Evolutionary conservation across 2,329 filamentous ascomycete species (phyloP), one percentile per base, ranked within the genome.

Genomic region (Aureobasidium sp.): DNA sequence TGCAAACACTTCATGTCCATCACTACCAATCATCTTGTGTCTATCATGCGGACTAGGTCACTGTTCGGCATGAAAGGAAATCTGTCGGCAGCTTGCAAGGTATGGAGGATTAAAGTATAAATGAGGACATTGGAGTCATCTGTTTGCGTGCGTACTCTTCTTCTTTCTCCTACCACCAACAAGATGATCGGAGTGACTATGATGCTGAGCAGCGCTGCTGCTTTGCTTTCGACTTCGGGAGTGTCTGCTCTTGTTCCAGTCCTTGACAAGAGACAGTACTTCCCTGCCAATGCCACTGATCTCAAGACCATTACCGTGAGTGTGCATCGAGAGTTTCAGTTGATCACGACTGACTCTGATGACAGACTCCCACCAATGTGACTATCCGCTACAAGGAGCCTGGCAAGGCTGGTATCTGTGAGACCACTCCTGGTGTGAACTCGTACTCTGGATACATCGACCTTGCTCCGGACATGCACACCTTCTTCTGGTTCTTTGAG

Each of bases 401-500:
- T 9, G 83, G 81, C 6, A 75, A 77, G 42, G 74, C 73, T 23
- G 80, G 81, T 2, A 77, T 86, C 38, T 86, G 84, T 68, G 84
- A 86, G 74, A 86, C 83, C 0, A 86, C 84, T 1, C 81, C 81
- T 3, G 84, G 84, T 9, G 84, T 86, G 45, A 81, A 83, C 55
- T 82, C 80, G 2, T 86, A 85, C 69, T 77, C 79, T 50, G 83
- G 81, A 45, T 82, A 76, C 63, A 71, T 77, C 20, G 69, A 75
- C 58, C 60, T 77, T 1, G 69, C 73, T 5, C 68, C 70, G 8
- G 73, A 77, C 42, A 73, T 72, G 1, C 74, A 83, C 60, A 78
- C 78, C 1, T 90, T 89, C 74, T 91, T 90, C 74, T 88, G 87
- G 86, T 90, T 89, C 72, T 90, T 91, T 70, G 87, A 89, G 68